Percentiles rank a stretch among this genome's conserved stretches.
These are phyloP conservation scores for Nepenthes gracilis DNA, from an alignment of 148 eudicot species.

Conservation along the genomic window DNA sequence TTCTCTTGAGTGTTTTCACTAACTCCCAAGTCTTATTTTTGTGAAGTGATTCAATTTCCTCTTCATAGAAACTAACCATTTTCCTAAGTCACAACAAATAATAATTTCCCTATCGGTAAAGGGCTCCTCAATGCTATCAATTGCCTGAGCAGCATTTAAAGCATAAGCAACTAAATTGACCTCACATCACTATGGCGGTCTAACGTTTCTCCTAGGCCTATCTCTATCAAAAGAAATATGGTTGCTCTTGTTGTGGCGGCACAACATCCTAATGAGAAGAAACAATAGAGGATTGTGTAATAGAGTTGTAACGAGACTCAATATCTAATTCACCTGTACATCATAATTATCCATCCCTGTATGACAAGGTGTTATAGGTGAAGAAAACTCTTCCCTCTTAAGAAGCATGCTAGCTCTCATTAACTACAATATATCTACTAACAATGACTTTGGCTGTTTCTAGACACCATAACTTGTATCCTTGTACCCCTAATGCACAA, in stretches of 20 bases:
- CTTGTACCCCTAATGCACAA: neutral
- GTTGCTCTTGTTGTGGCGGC: too few relatives aligned
- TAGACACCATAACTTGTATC: too few relatives aligned
- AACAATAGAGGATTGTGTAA: too few relatives aligned
- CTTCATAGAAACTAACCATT: neutral
- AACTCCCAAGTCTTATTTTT: neutral
- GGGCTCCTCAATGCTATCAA: neutral
- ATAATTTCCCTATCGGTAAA: neutral
- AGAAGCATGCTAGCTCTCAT: too few relatives aligned
- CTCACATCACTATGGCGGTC: neutral
- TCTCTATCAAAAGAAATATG: neutral
- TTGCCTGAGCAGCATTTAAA: neutral
- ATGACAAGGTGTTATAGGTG: too few relatives aligned
- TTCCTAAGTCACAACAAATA: neutral
- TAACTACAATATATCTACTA: too few relatives aligned
- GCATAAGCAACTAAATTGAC: neutral
- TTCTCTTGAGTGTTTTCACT: neutral
- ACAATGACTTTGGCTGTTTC: too few relatives aligned
- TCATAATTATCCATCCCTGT: too few relatives aligned
- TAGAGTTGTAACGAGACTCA: too few relatives aligned
- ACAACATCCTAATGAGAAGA: too few relatives aligned
- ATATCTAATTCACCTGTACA: too few relatives aligned
- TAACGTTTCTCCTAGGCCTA: neutral
- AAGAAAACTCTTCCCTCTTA: too few relatives aligned
- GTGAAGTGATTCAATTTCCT: neutral